Evolutionary conservation across 345 rosid genomes (phyloP).

Genomic region (Microcos paniculata): DNA sequence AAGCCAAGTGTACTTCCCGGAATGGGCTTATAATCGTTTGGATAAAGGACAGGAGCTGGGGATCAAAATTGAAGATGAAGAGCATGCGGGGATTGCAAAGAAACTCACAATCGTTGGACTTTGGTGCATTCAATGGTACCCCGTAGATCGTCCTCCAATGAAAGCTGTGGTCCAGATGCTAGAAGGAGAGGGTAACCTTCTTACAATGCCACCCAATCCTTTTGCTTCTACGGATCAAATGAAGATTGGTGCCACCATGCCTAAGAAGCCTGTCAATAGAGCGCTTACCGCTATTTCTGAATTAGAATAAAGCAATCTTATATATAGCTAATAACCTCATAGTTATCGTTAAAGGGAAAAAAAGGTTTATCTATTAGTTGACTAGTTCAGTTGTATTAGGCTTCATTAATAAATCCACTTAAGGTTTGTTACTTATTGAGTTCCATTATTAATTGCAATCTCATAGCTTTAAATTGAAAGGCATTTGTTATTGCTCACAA

Average conservation of each 20-base stretch:
- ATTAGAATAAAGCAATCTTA: not conserved
- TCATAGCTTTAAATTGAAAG: too few species aligned
- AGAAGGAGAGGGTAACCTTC: not conserved
- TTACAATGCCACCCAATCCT: constrained; percentile 8
- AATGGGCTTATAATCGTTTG: constrained; percentile 1
- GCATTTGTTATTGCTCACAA: too few species aligned
- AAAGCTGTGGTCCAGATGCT: constrained; percentile 5
- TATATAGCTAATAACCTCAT: too few species aligned
- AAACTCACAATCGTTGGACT: constrained; percentile 14
- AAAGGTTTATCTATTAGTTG: too few species aligned
- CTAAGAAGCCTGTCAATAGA: not conserved
- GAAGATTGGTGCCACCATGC: not conserved
- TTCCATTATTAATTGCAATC: too few species aligned
- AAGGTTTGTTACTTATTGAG: too few species aligned
- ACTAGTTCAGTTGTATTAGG: too few species aligned
- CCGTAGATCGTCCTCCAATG: constrained; percentile 7
- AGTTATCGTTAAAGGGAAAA: too few species aligned
- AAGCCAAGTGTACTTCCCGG: constrained; percentile 17
- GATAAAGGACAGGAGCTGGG: constrained; percentile 6
- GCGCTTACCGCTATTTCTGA: not conserved
- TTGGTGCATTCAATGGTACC: constrained; percentile 21
- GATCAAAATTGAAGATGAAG: not conserved
- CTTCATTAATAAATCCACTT: too few species aligned
- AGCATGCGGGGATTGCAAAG: constrained; percentile 2
- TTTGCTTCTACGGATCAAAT: not conserved